Evolutionary conservation across 1,139 yeast genomes (phyloP), one percentile per base, ranked within the genome.

Genomic region (Pichia sp.): DNA sequence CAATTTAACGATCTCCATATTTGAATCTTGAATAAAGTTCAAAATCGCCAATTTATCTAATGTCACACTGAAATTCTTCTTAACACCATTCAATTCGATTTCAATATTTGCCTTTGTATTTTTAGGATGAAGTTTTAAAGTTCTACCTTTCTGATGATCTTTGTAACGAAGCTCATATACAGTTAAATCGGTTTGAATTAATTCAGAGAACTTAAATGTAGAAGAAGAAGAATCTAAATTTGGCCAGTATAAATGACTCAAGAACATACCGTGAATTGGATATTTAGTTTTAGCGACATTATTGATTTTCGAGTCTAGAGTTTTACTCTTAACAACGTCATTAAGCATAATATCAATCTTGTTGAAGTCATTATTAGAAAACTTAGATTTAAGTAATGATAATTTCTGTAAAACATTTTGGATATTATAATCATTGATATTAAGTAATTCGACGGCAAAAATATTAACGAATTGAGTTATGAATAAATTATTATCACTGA

Each of bases 341-440:
- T 78, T 70, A 24, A 90, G 72, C 99, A 93, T 93, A 9, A 93
- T 88, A 60, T 88, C 96, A 47, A 91, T 70, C 38, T 79, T 79
- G 40, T 76, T 77, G 55, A 91, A 76, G 47, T 71, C 63, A 47
- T 77, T 83, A 1, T 90, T 93, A 4, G 34, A 15, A 21, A 53
- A 53, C 47, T 88, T 73, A 18, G 72, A 55, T 58, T 84, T 85
- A 38, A 89, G 67, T 21, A 81, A 68, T 32, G 74, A 73, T 19
- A 86, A 64, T 22, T 46, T 53, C 4, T 65, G 54, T 20, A 66
- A 57, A 3, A 76, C 69, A 10, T 71, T 73, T 0, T 62, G 56
- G 1, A 80, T 71, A 37, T 77, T 70, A 54, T 77, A 78, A 46
- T 73, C 67, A 30, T 72, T 68, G 21, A 75, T 60, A 8, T 72